phyloP scores from a whole-genome alignment of 345 rosid species.

The Linum lewisii region DNA sequence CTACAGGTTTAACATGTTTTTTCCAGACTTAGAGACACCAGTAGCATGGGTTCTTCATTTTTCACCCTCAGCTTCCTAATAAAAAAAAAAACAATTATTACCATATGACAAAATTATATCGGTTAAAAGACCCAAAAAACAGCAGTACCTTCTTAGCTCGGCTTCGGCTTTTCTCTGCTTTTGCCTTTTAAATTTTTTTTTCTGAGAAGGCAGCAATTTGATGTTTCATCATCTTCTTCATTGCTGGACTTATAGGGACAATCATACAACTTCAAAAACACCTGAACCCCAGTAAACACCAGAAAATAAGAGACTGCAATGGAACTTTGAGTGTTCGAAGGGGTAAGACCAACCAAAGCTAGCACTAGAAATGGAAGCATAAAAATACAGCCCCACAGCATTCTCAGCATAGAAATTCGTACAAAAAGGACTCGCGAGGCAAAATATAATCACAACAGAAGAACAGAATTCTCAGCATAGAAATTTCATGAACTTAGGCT shows the following conservation, averaged over 20 bases:
- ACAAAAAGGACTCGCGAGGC: not conserved
- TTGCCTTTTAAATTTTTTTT: constrained; percentile 80
- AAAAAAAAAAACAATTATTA: constrained; percentile 2
- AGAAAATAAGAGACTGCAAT: not conserved
- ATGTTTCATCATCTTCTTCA: constrained; percentile 68
- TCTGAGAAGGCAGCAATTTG: constrained; percentile 83
- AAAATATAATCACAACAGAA: too few species aligned
- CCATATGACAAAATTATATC: constrained; percentile 4
- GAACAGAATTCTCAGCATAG: not conserved
- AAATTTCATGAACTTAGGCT: not conserved
- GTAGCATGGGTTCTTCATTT: constrained; percentile 66
- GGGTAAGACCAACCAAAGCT: not conserved
- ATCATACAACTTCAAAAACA: constrained; percentile 81
- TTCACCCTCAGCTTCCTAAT: constrained; percentile 88
- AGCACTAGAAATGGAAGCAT: not conserved
- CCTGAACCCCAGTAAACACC: constrained; percentile 32
- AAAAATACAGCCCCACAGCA: not conserved
- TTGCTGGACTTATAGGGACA: constrained; percentile 61
- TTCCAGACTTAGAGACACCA: constrained; percentile 75
- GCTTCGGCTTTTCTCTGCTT: constrained; percentile 96
- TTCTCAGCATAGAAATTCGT: not conserved
- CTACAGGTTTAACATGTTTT: constrained; percentile 80
- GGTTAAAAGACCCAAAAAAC: not conserved
- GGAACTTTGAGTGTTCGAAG: not conserved
- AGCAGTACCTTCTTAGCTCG: constrained; percentile 77